Evolutionary conservation across 192 early-diverging fungal genomes (phyloP).

Genomic region (Linnemannia zychae): DNA sequence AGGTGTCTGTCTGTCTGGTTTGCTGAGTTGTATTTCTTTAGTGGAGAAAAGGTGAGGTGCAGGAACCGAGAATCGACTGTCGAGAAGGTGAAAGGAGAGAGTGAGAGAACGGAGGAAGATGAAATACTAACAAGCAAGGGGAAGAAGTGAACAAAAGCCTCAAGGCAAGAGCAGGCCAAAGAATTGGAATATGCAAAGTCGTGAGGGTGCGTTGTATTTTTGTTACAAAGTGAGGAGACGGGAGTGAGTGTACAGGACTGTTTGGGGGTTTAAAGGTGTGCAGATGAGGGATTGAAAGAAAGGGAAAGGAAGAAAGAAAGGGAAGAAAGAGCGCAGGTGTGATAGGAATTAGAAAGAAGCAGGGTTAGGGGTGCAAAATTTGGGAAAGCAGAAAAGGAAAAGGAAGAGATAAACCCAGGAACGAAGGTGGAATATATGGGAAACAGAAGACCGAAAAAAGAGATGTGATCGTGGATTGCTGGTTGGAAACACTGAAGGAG

Average conservation of each 20-base stretch:
- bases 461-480: conserved; percentile 3
- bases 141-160: background rate
- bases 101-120: background rate
- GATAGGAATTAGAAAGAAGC: background rate
- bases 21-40: background rate
- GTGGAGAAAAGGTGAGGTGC: background rate
- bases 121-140: background rate
- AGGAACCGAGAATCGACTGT: background rate
- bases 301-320: background rate
- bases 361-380: background rate
- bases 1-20: background rate
- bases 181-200: background rate
- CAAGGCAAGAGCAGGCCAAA: background rate
- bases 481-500: background rate
- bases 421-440: background rate
- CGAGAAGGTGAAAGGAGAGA: background rate
- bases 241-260: background rate
- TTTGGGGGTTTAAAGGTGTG: background rate
- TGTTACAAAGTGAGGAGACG: background rate
- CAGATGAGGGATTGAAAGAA: too few relatives aligned
- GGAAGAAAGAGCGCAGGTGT: background rate
- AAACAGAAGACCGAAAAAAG: background rate
- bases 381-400: conserved; percentile 7
- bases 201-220: background rate
- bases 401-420: background rate